Base-by-base conservation (phyloP, 2,329 filamentous ascomycete genomes). In the Delphinella strobiligena region DNA sequence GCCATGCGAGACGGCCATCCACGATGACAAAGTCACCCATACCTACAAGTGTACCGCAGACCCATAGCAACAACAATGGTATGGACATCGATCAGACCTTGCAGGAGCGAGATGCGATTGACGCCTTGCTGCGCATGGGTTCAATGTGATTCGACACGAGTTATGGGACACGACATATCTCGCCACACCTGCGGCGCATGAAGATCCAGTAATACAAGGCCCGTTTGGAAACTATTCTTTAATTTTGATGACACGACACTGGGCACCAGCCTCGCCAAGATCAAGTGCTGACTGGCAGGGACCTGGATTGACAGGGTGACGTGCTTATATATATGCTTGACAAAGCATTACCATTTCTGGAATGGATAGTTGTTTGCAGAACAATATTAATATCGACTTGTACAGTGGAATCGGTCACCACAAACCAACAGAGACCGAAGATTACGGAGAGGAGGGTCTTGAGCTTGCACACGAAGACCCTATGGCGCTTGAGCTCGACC, bases 61-160 rank as follows among this genome's bases (percentile, higher is more conserved):
- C 30, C 4, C 22, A 15, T 12, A 32, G 37, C 18, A 34, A 11
- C 29, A 33, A 18, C 5, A 30, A 30, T 11, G 19, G 41, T 10
- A 46, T 43, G 40, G 45, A 44, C n/a, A 34, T 47, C 11, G 42
- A 47, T 24, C 34, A 31, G 5, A 75, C 80, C 57, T 73, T 77
- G 45, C 80, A 86, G 61, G 84, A 89, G 67, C 79, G 80, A 52
- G 83, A 86, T 61, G 84, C 84, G 40, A 75, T 88, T 48, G 83
- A 86, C 61, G 84, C 83, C 48, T 75, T 89, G 54, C 68, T 91
- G 54, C 75, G 78, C 60, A 80, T 91, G 61, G 81, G 83, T 63
- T 88, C 82, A 40, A 68, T 70, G 64, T 69, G 59, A 60, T n/a
- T n/a, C n/a, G n/a, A n/a, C n/a, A n/a, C n/a, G n/a, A n/a, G n/a